phyloP scores from a whole-genome alignment of 1,139 yeast genomes.

The Entelexis paramagnoliae region DNA sequence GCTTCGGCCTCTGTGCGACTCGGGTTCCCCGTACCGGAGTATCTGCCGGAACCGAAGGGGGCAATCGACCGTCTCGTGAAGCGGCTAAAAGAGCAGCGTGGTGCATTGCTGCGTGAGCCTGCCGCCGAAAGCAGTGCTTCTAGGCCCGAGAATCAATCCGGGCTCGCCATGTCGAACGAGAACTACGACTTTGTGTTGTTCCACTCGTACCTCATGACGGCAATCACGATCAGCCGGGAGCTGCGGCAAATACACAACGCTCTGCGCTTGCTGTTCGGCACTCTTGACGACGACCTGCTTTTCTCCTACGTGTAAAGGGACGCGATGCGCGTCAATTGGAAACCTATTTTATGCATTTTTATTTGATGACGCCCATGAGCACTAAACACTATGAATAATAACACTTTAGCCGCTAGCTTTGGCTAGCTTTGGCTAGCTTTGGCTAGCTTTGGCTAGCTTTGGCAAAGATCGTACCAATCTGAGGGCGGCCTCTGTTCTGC shows the following conservation, averaged over 20 bases:
- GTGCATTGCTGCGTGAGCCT: background rate
- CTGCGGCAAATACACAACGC: conserved; percentile 47
- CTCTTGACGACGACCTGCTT: conserved; percentile 43
- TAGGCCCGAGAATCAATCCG: background rate
- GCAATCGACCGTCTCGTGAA: conserved; percentile 60
- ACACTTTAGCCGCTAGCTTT: no score
- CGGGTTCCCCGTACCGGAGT: conserved; percentile 66
- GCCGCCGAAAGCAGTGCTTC: background rate
- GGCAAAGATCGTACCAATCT: conserved; percentile 24
- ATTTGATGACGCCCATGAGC: no score
- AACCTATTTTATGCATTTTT: no score
- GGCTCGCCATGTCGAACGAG: conserved; percentile 25
- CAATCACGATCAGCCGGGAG: conserved; percentile 56
- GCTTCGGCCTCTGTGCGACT: conserved; percentile 65
- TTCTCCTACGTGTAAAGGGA: conserved; percentile 18
- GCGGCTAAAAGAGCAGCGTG: conserved; percentile 39
- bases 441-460: background rate
- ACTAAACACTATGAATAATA: no score
- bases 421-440: no score
- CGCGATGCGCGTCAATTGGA: background rate
- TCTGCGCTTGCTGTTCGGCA: conserved; percentile 53
- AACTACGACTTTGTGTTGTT: conserved; percentile 63
- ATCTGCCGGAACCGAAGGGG: conserved; percentile 68
- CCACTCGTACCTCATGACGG: conserved; percentile 64
- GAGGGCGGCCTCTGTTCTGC: conserved; percentile 21